Evolutionary conservation across 805 yeast species (phyloP), one percentile per base, ranked within the genome.

Genomic region (Yarrowia bubula): DNA sequence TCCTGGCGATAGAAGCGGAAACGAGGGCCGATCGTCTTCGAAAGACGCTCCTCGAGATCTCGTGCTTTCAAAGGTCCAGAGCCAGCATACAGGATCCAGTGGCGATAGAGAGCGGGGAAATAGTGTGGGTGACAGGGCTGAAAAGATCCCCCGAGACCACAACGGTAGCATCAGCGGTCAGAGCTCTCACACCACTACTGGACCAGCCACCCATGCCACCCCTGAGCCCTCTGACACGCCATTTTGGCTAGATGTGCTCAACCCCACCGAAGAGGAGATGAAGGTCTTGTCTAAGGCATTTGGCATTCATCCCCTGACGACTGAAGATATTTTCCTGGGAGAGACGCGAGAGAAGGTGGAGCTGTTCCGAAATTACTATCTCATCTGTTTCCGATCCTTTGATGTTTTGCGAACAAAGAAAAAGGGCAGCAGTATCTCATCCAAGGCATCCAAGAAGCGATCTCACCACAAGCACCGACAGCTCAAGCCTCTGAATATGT

Each of bases 241-340:
- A 15, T 92, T 93, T 80, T 93, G 99, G 99, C 80, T 93, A 10
- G 98, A 93, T 75, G 89, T 93, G 11, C 78, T 90, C 66, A 88
- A 90, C 71, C 99, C 99, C 10, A 89, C 96, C 0, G 98, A 95
- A 72, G 98, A 92, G 70, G 99, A 93, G 75, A 90, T 95, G 96
- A 92, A 93, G 71, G 95, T 88, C 0, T 71, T 93, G 13, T 85
- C 96, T 32, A 91, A 91, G 71, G 86, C 98, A 0, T 93, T 93
- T 77, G 96, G 96, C 0, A 90, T 93, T 65, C 99, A 93, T 75
- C 99, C 99, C 0, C 82, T 93, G 70, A 93, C 99, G 0, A 90
- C 98, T 0, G 99, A 93, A 74, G 99, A 93, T 77, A 92, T 93
- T 55, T 88, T 89, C 67, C 77, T 92, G 35, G 97, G 97, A 1